Percentiles rank a stretch among this genome's conserved stretches.
Conservation (phyloP, 768 basidiomycete genomes). For the Kwoniella botswanensis region DNA sequence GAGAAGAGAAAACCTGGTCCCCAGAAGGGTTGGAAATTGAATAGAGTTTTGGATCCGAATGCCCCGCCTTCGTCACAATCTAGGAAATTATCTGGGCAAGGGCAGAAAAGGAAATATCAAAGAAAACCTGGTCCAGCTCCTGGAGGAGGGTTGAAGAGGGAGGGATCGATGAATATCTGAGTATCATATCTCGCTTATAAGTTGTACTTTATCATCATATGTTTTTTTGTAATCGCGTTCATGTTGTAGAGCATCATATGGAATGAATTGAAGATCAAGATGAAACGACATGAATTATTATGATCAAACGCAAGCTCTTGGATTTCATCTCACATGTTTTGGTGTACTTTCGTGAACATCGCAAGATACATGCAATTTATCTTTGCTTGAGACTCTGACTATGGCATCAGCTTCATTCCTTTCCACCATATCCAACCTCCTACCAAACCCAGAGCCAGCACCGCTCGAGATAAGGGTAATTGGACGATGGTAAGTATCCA, state of each 20-base stretch:
- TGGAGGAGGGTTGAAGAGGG: conserved; percentile 14
- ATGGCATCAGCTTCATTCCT: conserved; percentile 47
- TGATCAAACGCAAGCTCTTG: background rate
- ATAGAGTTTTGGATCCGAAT: conserved; percentile 17
- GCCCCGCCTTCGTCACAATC: background rate
- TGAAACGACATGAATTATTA: background rate
- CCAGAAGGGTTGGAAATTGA: conserved; percentile 45
- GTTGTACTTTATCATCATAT: background rate
- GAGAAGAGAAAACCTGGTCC: conserved; percentile 46
- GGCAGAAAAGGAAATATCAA: conserved; percentile 26
- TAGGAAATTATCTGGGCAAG: background rate
- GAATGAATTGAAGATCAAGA: background rate
- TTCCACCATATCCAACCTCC: conserved; percentile 47
- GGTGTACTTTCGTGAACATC: too few species aligned
- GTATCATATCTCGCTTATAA: background rate
- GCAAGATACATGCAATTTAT: too few species aligned
- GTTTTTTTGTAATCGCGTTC: background rate
- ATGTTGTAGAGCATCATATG: background rate
- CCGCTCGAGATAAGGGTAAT: conserved; percentile 47
- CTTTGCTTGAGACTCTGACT: too few species aligned
- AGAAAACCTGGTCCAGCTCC: conserved; percentile 6
- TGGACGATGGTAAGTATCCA: conserved; percentile 57
- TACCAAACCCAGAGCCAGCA: conserved; percentile 40
- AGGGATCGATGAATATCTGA: conserved; percentile 9
- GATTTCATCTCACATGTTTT: too few species aligned